Conservation (phyloP, 129 eudicot species). For the Kitagawia praeruptora region DNA sequence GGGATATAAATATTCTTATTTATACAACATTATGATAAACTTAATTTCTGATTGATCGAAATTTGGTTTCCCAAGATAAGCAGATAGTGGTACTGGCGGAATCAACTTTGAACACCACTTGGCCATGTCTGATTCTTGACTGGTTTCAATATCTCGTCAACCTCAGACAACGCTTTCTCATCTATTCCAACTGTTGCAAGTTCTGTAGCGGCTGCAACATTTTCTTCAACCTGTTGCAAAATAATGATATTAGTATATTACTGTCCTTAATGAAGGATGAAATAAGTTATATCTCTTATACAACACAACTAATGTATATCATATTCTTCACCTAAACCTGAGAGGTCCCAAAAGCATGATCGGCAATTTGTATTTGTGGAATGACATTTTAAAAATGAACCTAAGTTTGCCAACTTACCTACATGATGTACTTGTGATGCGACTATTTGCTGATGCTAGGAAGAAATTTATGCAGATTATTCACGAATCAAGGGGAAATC, state of each 20-base stretch:
- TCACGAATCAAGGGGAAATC: not conserved
- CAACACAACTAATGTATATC: not conserved
- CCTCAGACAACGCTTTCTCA: slow-evolving; percentile 41
- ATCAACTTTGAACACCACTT: slow-evolving; percentile 61
- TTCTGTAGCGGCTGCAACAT: slow-evolving; percentile 70
- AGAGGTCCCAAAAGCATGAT: not conserved
- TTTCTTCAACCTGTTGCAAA: slow-evolving; percentile 53
- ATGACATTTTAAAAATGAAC: not conserved
- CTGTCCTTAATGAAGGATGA: not conserved
- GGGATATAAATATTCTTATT: not conserved
- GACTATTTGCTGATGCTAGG: not conserved
- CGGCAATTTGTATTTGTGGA: not conserved
- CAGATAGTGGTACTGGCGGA: not conserved
- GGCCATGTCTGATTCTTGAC: slow-evolving; percentile 96
- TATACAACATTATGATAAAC: not conserved
- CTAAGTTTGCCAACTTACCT: not conserved
- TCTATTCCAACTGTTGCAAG: slow-evolving; percentile 52
- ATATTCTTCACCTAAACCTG: not conserved
- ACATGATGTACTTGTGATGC: not conserved
- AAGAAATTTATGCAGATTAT: not conserved
- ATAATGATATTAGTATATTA: not conserved
- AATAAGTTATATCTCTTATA: not conserved
- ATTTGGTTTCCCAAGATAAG: not conserved
- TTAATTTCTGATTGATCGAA: not conserved
- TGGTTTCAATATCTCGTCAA: slow-evolving; percentile 64